A percentile compares a stretch with the other conserved stretches of the same genome.
These are phyloP conservation scores for Chaetoceros tenuissimus DNA, from an alignment of 108 stramenopile species.

Conservation along the genomic window DNA sequence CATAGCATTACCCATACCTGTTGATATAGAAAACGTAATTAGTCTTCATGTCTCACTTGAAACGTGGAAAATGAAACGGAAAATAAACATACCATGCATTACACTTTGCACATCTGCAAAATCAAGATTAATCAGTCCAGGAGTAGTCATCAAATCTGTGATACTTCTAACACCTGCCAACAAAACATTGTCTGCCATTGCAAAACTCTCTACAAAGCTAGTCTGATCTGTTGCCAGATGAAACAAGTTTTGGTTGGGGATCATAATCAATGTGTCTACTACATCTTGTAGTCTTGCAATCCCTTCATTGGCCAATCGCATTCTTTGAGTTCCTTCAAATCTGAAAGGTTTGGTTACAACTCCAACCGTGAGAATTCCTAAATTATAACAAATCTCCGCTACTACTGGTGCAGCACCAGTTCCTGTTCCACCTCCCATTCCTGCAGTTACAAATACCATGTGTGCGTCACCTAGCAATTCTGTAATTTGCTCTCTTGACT, in stretches of 20 bases:
- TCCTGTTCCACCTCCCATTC: slow-evolving; percentile 82
- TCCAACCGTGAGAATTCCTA: slow-evolving; percentile 70
- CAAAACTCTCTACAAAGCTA: slow-evolving; percentile 62
- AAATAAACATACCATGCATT: slow-evolving; percentile 72
- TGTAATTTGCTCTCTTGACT: slow-evolving; percentile 42
- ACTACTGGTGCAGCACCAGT: slow-evolving; percentile 78
- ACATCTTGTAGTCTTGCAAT: slow-evolving; percentile 37
- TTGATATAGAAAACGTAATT: no score
- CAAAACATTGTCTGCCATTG: slow-evolving; percentile 74
- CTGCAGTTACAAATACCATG: slow-evolving; percentile 74
- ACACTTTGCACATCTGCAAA: slow-evolving; percentile 82
- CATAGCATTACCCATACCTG: slow-evolving; percentile 65
- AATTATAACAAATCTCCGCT: slow-evolving; percentile 63
- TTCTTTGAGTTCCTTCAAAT: slow-evolving; percentile 67
- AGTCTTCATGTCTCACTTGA: no score
- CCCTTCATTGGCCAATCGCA: slow-evolving; percentile 54
- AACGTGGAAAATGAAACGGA: no score
- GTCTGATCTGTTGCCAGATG: slow-evolving; percentile 56
- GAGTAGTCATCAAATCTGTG: slow-evolving; percentile 73
- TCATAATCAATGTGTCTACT: slow-evolving; percentile 78
- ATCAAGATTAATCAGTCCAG: slow-evolving; percentile 78
- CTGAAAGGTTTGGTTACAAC: slow-evolving; percentile 84
- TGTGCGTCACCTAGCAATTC: slow-evolving; percentile 49
- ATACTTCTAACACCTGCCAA: slow-evolving; percentile 77
- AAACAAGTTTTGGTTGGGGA: slow-evolving; percentile 78